Evolutionary conservation across 1,139 yeast species (phyloP).

Genomic region (Lodderomyces parapsilosis): DNA sequence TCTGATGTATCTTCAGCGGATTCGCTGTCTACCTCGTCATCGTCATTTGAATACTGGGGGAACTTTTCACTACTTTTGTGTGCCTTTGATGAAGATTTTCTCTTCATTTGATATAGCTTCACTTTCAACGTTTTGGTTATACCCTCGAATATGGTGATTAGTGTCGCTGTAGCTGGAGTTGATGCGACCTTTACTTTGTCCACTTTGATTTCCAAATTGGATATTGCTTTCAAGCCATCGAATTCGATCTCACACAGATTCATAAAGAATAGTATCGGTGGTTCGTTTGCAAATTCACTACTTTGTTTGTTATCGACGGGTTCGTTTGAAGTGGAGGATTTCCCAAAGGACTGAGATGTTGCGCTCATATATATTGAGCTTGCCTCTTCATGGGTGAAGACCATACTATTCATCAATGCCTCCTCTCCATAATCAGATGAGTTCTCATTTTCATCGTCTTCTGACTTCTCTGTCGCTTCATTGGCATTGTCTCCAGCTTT

Average conservation of each 20-base stretch:
- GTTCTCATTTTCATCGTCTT: slow-evolving; percentile 15
- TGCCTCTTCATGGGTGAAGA: slow-evolving; percentile 68
- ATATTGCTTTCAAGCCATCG: slow-evolving; percentile 50
- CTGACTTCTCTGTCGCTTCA: slow-evolving; percentile 22
- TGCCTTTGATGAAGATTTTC: slow-evolving; percentile 15
- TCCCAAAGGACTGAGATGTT: slow-evolving; percentile 43
- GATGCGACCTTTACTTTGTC: slow-evolving; percentile 46
- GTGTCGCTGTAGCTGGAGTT: slow-evolving; percentile 36
- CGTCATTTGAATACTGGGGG: slow-evolving; percentile 30
- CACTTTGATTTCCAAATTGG: slow-evolving; percentile 46
- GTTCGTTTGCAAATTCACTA: slow-evolving; percentile 10
- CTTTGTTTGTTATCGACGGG: slow-evolving; percentile 11
- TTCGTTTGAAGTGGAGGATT: slow-evolving; percentile 13
- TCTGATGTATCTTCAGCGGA: slow-evolving; percentile 11
- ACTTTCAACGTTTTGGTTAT: slow-evolving; percentile 32
- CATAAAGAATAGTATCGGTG: slow-evolving; percentile 28
- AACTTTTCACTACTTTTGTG: slow-evolving; percentile 16
- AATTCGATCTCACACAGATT: slow-evolving; percentile 42
- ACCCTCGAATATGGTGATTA: slow-evolving; percentile 29
- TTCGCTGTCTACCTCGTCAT: slow-evolving; percentile 14
- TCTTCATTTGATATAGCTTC: slow-evolving; percentile 27
- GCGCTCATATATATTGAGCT: slow-evolving; percentile 86
- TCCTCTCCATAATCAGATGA: slow-evolving; percentile 38
- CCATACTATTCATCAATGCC: slow-evolving; percentile 57
- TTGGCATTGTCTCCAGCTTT: slow-evolving; percentile 8